These are phyloP conservation scores for Cornus suecica DNA, from an alignment of 148 eudicot genomes.

Conservation along the genomic window DNA sequence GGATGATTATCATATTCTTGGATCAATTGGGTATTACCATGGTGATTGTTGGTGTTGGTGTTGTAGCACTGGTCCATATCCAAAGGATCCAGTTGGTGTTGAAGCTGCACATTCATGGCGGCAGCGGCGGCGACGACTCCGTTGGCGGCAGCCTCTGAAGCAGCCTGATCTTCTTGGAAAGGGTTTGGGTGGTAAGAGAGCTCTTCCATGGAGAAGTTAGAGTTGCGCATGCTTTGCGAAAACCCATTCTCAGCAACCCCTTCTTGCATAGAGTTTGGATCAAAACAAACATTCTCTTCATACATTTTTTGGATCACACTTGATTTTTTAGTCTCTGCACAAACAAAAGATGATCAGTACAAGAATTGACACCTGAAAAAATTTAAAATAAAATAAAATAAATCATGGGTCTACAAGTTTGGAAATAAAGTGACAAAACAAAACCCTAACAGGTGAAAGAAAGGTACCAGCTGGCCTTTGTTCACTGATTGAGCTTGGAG, in stretches of 20 bases:
- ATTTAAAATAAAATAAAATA: neutral
- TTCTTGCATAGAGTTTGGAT: constrained; percentile 44
- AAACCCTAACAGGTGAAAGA: neutral
- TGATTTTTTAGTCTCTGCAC: constrained; percentile 14
- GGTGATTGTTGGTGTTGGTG: too few species aligned
- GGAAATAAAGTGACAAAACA: neutral
- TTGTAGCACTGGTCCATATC: constrained; percentile 5
- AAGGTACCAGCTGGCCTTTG: neutral
- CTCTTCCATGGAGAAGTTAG: constrained; percentile 35
- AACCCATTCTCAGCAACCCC: constrained; percentile 37
- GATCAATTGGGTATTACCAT: too few species aligned
- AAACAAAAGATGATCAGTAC: neutral
- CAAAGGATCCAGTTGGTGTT: constrained; percentile 18
- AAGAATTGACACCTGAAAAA: neutral
- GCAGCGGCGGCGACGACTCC: neutral
- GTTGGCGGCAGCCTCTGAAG: neutral
- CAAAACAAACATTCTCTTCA: constrained; percentile 42
- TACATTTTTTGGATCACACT: constrained; percentile 30
- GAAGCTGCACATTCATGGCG: constrained; percentile 24
- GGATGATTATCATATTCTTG: constrained; percentile 21
- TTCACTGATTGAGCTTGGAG: neutral
- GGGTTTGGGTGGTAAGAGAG: constrained; percentile 22
- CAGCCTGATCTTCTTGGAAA: constrained; percentile 1
- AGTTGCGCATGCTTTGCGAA: constrained; percentile 27
- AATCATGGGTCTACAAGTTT: neutral